A percentile compares a stretch with the other conserved stretches of the same genome.
Evolutionary conservation across 1,139 yeast genomes (phyloP).

Genomic region (Candida freyschussii): DNA sequence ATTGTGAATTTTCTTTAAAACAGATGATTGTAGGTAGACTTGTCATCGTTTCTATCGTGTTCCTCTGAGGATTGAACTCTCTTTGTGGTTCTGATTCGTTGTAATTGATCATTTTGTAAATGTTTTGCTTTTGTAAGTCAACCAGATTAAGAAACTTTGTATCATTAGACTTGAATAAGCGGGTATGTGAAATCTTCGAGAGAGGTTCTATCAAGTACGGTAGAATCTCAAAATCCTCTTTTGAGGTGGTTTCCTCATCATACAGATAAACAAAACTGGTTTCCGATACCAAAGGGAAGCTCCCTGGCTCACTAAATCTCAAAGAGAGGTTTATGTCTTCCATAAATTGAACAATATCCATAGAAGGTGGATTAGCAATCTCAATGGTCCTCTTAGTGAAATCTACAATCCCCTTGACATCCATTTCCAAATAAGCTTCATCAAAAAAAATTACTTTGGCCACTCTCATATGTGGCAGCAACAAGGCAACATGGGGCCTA

Average conservation of each 20-base stretch:
- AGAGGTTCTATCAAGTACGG: slow-evolving; percentile 56
- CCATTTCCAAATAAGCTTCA: slow-evolving; percentile 16
- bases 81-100: slow-evolving; percentile 27
- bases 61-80: slow-evolving; percentile 40
- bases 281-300: slow-evolving; percentile 24
- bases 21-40: slow-evolving; percentile 57
- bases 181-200: slow-evolving; percentile 51
- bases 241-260: slow-evolving; percentile 45
- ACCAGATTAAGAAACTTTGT: slow-evolving; percentile 36
- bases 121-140: slow-evolving; percentile 38
- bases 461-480: slow-evolving; percentile 33
- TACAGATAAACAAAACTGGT: slow-evolving; percentile 50
- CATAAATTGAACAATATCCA: slow-evolving; percentile 32
- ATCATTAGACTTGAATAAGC: slow-evolving; percentile 49
- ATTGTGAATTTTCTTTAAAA: slow-evolving; percentile 51
- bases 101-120: slow-evolving; percentile 40
- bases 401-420: slow-evolving; percentile 27
- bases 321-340: no score
- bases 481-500: slow-evolving; percentile 34
- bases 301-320: no score
- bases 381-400: slow-evolving; percentile 36
- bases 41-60: slow-evolving; percentile 48
- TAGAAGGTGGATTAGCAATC: slow-evolving; percentile 33
- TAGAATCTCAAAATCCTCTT: slow-evolving; percentile 58
- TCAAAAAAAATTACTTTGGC: slow-evolving; percentile 32